Percentiles rank a stretch among this genome's conserved stretches.
phyloP scores from a whole-genome alignment of 768 basidiomycete genomes.

The Kwoniella europaea region DNA sequence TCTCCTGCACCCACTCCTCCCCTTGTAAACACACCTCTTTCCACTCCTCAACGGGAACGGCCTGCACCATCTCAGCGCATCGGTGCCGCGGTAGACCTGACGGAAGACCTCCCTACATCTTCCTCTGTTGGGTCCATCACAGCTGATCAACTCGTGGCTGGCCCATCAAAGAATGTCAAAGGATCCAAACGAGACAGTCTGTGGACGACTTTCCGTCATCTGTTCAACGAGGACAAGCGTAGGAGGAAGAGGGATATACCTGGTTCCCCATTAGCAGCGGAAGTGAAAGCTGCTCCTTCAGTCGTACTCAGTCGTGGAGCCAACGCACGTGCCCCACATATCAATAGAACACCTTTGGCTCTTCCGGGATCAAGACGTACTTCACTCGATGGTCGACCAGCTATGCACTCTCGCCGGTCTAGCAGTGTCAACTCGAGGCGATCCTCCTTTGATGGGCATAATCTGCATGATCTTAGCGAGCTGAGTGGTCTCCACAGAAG shows the following conservation, averaged over 20 bases:
- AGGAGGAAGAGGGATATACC: conserved; percentile 71
- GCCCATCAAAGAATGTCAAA: conserved; percentile 30
- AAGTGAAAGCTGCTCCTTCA: conserved; percentile 28
- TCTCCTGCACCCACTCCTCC: conserved; percentile 9
- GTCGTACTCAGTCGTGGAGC: conserved; percentile 43
- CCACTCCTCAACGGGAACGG: conserved; percentile 62
- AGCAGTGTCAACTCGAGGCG: conserved; percentile 88
- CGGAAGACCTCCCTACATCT: conserved; percentile 6
- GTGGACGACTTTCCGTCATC: conserved; percentile 80
- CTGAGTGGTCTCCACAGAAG: conserved; percentile 60
- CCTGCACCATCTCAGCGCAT: background rate
- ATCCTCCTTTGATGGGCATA: conserved; percentile 66
- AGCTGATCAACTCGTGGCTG: conserved; percentile 16
- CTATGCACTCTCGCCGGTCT: conserved; percentile 80
- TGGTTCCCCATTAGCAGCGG: conserved; percentile 13
- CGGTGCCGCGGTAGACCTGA: conserved; percentile 11
- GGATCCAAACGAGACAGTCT: conserved; percentile 75
- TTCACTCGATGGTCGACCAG: conserved; percentile 65
- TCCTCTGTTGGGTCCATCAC: conserved; percentile 6
- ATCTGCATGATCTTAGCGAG: conserved; percentile 65
- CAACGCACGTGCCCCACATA: conserved; percentile 40
- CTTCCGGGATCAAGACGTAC: conserved; percentile 36
- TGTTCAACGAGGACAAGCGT: conserved; percentile 84
- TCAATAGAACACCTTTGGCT: conserved; percentile 35
- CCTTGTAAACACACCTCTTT: conserved; percentile 62